Base-by-base conservation (phyloP, 495 filamentous ascomycete genomes). In the Podospora fimiseda region DNA sequence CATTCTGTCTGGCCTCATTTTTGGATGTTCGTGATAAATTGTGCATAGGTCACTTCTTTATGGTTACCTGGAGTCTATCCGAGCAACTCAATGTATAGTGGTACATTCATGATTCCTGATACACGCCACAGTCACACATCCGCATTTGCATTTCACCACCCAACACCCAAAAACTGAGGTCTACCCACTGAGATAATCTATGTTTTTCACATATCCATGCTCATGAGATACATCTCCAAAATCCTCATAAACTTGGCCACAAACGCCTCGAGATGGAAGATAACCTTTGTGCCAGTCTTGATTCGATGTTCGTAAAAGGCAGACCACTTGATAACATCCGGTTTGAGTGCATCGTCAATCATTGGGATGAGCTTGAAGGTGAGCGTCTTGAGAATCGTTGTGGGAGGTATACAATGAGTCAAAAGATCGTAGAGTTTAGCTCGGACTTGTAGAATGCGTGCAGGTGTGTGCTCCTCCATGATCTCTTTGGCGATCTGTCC, bases 241-340 rank as follows among this genome's bases (percentile, higher is more conserved):
- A 98, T 84, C 58, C 92, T 80, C 90, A 98, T 96, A 66, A 95
- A 92, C 73, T 95, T 96, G 23, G 94, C 92, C 30, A 98, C 92
- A 71, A 97, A 98, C 19, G 93, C 93, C 73, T 98, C 93, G 0
- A 98, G 78, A 60, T 98, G 93, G 68, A 98, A 98, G 43, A 98
- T 96, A 20, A 91, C 85, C 80, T 98, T 98, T 72, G 74, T 92
- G 37, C 93, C 93, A 56, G 87, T 81, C 56, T 85, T 85, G 65
- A 96, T 87, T 55, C 93, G 80, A 68, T 97, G 93, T 67, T 98
- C 94, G 62, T 93, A 98, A 60, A 96, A 96, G 0, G 93, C 93
- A 20, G 88, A 85, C 91, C 92, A 97, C 66, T 86, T 88, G 60
- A 98, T 89, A 4, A 98, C 86, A 3, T 97, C 90, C 5, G 86